Base-by-base conservation (phyloP, 208 protist genomes). In the Leishmania gerbilli region DNA sequence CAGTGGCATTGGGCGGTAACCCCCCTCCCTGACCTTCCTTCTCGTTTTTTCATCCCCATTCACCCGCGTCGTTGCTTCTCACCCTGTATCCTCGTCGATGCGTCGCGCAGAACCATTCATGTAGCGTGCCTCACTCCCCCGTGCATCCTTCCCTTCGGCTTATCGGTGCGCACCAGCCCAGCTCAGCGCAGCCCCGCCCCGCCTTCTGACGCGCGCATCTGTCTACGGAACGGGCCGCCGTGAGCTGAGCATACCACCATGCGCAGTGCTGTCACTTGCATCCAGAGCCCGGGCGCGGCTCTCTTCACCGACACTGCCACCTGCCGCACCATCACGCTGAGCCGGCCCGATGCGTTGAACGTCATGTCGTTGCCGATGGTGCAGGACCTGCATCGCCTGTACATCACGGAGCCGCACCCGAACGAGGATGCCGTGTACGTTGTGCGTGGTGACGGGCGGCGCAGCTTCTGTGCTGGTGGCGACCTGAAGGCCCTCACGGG, bases 401-500 rank as follows among this genome's bases (percentile, higher is more conserved):
- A 92, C 85, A 47, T 90, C 45, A 77, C 79, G 3, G 78, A 68
- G 34, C 84, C 90, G 31, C 88, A 92, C 75, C 71, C 87, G 24
- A 67, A 84, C 65, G n/a, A 76, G n/a, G 74, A 85, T 15, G 88
- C 82, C 19, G 72, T 89, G 11, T 87, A 88, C 74, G 76, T 93
- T n/a, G 27, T 93, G 55, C 76, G 81, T 2, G 87, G 87, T 58
- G 89, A 84, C 27, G 88, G 88, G 34, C 69, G 76, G 49, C 89
- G 89, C 58, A 90, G 83, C 76, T 96, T 96, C 82, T 95, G 92
- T 75, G 88, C 92, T 19, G 93, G 93, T 34, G 93, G 92, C 34
- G 93, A 96, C 79, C 77, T 95, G 42, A 82, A 91, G 40, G 80
- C 81, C 45, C 79, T 96, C 78, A 84, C 76, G 8, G 76, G 72